Percentiles rank a stretch among this genome's conserved stretches.
These are phyloP conservation scores for Plasmodium gallinaceum DNA, from an alignment of 169 alveolate genomes.

Conservation along the genomic window DNA sequence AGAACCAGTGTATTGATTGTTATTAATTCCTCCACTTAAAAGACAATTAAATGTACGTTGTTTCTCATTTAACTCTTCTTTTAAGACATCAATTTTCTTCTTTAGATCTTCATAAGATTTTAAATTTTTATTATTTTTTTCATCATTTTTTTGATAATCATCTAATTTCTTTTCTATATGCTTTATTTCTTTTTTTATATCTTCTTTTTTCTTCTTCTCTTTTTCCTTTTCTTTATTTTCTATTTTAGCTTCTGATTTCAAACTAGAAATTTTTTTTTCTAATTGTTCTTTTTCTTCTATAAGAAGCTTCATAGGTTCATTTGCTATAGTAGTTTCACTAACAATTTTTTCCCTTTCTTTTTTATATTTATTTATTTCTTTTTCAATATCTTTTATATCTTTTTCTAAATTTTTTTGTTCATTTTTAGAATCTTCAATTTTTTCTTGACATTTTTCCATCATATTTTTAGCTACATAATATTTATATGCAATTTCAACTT, in stretches of 20 bases:
- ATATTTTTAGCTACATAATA: slow-evolving; percentile 82
- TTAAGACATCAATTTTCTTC: slow-evolving; percentile 37
- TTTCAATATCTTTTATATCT: slow-evolving; percentile 74
- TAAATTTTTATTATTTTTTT: slow-evolving; percentile 63
- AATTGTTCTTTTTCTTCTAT: slow-evolving; percentile 76
- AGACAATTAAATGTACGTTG: slow-evolving; percentile 54
- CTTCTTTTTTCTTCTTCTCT: slow-evolving; percentile 78
- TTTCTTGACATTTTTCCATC: slow-evolving; percentile 52
- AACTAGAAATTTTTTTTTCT: slow-evolving; percentile 75
- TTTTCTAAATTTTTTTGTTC: slow-evolving; percentile 57
- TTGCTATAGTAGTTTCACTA: slow-evolving; percentile 48
- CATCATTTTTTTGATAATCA: slow-evolving; percentile 82
- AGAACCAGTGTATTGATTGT: slow-evolving; percentile 75
- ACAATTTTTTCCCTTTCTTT: slow-evolving; percentile 79
- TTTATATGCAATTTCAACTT: slow-evolving; percentile 80
- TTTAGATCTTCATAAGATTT: slow-evolving; percentile 36
- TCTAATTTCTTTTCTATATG: slow-evolving; percentile 75
- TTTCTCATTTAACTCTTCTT: slow-evolving; percentile 61
- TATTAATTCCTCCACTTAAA: slow-evolving; percentile 48
- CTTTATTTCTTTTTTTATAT: slow-evolving; percentile 80
- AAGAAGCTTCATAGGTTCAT: slow-evolving; percentile 73
- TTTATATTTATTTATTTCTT: slow-evolving; percentile 74
- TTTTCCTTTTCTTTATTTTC: slow-evolving; percentile 76
- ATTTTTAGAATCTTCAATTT: slow-evolving; percentile 72
- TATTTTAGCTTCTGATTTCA: slow-evolving; percentile 58